A percentile compares a stretch with the other conserved stretches of the same genome.
These are phyloP conservation scores for Aspergillus brasiliensis DNA, from an alignment of 2,329 filamentous ascomycete genomes.

Conservation along the genomic window DNA sequence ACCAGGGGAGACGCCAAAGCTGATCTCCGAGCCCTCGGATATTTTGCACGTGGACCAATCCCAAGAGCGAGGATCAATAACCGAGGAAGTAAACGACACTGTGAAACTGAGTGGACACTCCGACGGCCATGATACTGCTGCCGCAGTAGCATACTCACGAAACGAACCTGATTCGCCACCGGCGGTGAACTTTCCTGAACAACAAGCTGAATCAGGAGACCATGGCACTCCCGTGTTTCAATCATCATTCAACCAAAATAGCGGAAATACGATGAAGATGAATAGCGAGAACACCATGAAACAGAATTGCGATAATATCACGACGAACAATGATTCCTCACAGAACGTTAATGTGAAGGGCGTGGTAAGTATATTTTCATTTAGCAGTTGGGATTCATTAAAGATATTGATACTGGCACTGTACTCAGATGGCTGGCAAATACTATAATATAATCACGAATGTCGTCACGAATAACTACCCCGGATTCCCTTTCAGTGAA, in stretches of 20 bases:
- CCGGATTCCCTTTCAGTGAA: not conserved
- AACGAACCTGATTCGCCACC: too few species aligned
- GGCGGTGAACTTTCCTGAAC: not conserved
- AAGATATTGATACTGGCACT: not conserved
- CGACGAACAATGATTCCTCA: not conserved
- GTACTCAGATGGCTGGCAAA: not conserved
- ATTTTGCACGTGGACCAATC: too few species aligned
- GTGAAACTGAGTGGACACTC: too few species aligned
- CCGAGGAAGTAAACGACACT: too few species aligned
- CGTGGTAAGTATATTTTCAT: not conserved
- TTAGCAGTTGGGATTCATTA: not conserved
- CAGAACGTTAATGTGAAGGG: not conserved
- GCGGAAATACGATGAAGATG: not conserved
- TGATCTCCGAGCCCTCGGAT: too few species aligned
- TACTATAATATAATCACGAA: not conserved
- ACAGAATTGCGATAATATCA: not conserved
- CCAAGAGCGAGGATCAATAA: too few species aligned
- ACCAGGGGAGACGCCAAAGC: too few species aligned
- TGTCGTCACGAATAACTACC: not conserved
- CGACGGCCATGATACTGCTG: too few species aligned
- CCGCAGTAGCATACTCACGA: too few species aligned
- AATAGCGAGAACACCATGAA: not conserved
- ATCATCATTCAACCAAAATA: not conserved
- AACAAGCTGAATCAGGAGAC: not conserved
- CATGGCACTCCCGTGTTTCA: not conserved